These are phyloP conservation scores for Phytophthora palmivora DNA, from an alignment of 352 stramenopile genomes.

Conservation along the genomic window DNA sequence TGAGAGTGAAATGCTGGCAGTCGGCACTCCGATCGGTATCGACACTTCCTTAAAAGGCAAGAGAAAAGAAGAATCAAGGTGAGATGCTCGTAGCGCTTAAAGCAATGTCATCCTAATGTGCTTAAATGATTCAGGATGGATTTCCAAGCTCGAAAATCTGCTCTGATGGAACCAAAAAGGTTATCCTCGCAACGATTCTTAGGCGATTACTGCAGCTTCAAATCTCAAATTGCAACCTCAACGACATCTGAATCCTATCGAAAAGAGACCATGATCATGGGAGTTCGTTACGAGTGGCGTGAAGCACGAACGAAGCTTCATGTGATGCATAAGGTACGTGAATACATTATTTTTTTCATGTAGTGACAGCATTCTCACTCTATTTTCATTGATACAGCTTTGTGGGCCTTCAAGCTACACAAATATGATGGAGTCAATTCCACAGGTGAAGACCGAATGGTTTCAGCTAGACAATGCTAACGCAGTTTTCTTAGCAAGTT, in stretches of 20 bases:
- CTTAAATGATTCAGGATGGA: conserved; percentile 36
- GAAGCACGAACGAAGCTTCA: conserved; percentile 69
- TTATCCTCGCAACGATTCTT: conserved; percentile 43
- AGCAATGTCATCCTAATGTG: not conserved
- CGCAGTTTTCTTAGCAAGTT: conserved; percentile 55
- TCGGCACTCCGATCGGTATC: not conserved
- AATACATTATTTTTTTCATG: conserved; percentile 18
- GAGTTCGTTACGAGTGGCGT: conserved; percentile 73
- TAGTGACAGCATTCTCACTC: not conserved
- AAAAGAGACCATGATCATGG: conserved; percentile 54
- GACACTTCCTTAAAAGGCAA: conserved; percentile 10
- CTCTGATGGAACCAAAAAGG: conserved; percentile 53
- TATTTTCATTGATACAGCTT: conserved; percentile 14
- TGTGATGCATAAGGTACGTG: conserved; percentile 64
- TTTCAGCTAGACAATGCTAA: conserved; percentile 52
- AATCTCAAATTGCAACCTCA: conserved; percentile 18
- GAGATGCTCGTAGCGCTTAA: not conserved
- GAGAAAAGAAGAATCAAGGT: conserved; percentile 53
- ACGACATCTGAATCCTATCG: conserved; percentile 17
- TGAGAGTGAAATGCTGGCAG: conserved; percentile 28
- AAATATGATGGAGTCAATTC: not conserved
- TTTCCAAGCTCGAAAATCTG: conserved; percentile 62
- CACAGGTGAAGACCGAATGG: conserved; percentile 36
- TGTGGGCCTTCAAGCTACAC: conserved; percentile 16
- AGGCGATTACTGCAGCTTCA: conserved; percentile 73